Evolutionary conservation across 257 asterid genomes (phyloP).

Genomic region (Gentiana dahurica): DNA sequence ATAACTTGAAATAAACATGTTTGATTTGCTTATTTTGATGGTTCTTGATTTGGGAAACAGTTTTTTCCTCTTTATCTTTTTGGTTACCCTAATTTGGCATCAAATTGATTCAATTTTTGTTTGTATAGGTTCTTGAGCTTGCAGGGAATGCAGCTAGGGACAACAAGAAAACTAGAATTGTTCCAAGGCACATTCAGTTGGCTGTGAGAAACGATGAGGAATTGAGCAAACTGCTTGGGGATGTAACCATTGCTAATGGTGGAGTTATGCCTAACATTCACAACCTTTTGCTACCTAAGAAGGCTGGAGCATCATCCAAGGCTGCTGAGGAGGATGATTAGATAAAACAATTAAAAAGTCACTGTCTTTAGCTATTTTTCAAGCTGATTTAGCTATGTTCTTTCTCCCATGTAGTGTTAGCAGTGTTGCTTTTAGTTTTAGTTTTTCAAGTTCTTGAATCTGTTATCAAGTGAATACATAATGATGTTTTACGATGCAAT

Average conservation of each 20-base stretch:
- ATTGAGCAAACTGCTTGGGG: slow-evolving; percentile 59
- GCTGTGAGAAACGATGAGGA: slow-evolving; percentile 72
- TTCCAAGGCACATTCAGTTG: slow-evolving; percentile 60
- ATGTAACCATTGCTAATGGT: slow-evolving; percentile 68
- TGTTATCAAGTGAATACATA: neutral
- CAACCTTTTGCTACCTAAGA: slow-evolving; percentile 63
- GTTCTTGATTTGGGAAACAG: too few relatives aligned
- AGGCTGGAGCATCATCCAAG: slow-evolving; percentile 47
- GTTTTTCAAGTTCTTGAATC: neutral
- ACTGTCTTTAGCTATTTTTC: too few relatives aligned
- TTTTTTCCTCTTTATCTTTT: neutral
- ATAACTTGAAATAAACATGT: too few relatives aligned
- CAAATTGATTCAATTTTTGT: neutral
- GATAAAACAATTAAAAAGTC: neutral
- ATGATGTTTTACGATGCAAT: too few relatives aligned
- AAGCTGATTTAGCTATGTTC: neutral
- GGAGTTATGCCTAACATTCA: slow-evolving; percentile 81
- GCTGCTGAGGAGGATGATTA: slow-evolving; percentile 45
- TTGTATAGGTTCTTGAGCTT: slow-evolving; percentile 45
- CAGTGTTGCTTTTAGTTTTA: neutral
- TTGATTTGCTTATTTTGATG: neutral
- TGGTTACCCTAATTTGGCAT: neutral
- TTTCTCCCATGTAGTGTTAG: too few relatives aligned
- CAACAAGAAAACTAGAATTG: slow-evolving; percentile 67
- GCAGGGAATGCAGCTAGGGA: slow-evolving; percentile 80